Percentiles rank a stretch among this genome's conserved stretches.
Evolutionary conservation across 805 yeast species (phyloP).

Genomic region (Metschnikowia cubensis): DNA sequence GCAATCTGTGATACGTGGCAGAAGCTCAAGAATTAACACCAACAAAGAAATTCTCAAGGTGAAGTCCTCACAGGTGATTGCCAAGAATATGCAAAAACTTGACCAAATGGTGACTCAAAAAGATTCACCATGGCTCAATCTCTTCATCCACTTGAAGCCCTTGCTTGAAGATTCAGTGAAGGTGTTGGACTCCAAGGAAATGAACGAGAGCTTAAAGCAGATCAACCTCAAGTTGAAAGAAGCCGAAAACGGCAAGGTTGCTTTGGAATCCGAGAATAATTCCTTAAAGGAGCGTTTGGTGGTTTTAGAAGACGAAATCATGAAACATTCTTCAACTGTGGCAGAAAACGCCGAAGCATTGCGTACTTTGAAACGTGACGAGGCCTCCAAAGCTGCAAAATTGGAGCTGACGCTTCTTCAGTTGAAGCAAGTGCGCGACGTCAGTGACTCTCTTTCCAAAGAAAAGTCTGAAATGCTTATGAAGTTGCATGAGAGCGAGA

Average conservation of each 20-base stretch:
- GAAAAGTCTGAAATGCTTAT: conserved; percentile 25
- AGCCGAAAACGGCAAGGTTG: conserved; percentile 26
- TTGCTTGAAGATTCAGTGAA: conserved; percentile 61
- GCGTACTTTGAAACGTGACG: conserved; percentile 39
- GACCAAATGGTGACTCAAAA: conserved; percentile 44
- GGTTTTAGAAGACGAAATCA: conserved; percentile 32
- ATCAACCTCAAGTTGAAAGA: conserved; percentile 44
- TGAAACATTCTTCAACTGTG: conserved; percentile 27
- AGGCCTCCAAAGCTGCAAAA: conserved; percentile 27
- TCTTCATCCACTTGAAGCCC: conserved; percentile 72
- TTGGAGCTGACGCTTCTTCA: conserved; percentile 27
- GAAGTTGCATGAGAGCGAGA: conserved; percentile 21
- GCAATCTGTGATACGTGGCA: conserved; percentile 66
- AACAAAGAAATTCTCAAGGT: conserved; percentile 50
- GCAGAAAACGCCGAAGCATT: conserved; percentile 47
- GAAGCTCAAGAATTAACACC: conserved; percentile 47
- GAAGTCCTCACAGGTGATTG: conserved; percentile 68
- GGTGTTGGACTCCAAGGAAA: conserved; percentile 52
- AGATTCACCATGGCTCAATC: conserved; percentile 59
- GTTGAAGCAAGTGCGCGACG: conserved; percentile 27
- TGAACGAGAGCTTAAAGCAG: conserved; percentile 51
- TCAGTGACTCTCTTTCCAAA: conserved; percentile 29
- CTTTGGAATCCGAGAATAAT: conserved; percentile 31
- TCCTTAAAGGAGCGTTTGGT: conserved; percentile 37
- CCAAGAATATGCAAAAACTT: conserved; percentile 54